A percentile compares a stretch with the other conserved stretches of the same genome.
Conservation (phyloP, 2,329 filamentous ascomycete genomes). For the Verticillium klebahnii region DNA sequence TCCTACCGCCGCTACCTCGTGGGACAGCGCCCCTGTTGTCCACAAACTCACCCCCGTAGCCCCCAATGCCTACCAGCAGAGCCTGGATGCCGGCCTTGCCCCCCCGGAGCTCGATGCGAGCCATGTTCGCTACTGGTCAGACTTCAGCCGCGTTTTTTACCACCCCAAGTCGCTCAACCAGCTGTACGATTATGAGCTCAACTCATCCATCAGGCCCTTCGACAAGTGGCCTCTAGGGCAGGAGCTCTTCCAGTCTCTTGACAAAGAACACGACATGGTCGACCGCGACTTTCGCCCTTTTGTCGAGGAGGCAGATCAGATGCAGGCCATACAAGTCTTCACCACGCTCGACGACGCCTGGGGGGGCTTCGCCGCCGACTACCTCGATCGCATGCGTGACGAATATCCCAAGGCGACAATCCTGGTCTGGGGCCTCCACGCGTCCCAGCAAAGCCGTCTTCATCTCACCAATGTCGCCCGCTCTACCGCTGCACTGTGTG, state of each 20-base stretch:
- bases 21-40: constrained; percentile 61
- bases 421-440: constrained; percentile 83
- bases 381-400: constrained; percentile 75
- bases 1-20: constrained; percentile 21
- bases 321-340: constrained; percentile 82
- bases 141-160: constrained; percentile 89
- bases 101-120: constrained; percentile 61
- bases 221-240: constrained; percentile 70
- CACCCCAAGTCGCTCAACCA: constrained; percentile 86
- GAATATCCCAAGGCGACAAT: constrained; percentile 86
- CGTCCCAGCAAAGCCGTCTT: constrained; percentile 56
- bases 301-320: constrained; percentile 85
- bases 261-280: constrained; percentile 78
- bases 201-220: constrained; percentile 76
- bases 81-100: constrained; percentile 66
- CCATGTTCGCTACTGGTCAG: constrained; percentile 91
- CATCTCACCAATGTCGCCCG: constrained; percentile 71
- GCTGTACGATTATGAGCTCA: constrained; percentile 80
- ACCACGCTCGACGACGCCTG: constrained; percentile 71
- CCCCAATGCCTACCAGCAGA: constrained; percentile 71
- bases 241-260: constrained; percentile 68
- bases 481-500: constrained; percentile 63
- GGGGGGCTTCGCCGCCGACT: constrained; percentile 71
- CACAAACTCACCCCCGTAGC: constrained; percentile 65
- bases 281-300: constrained; percentile 89